Percentiles rank a stretch among this genome's conserved stretches.
Conservation (phyloP, 2,329 filamentous ascomycete genomes). For the Raffaelea ambrosiae region DNA sequence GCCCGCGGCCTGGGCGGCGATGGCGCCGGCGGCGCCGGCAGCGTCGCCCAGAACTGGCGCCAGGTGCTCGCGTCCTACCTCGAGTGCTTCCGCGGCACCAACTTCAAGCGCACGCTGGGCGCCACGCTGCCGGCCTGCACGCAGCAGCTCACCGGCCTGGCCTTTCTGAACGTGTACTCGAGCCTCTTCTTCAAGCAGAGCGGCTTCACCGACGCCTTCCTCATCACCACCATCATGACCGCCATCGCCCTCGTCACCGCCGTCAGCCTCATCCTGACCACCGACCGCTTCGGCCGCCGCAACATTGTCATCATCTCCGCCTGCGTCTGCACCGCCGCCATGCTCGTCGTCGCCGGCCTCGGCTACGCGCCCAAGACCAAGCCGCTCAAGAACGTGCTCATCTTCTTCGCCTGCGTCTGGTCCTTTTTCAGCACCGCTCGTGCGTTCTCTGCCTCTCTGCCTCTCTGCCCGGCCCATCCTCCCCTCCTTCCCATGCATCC, state of each 20-base stretch:
- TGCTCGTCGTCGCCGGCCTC: conserved; percentile 12
- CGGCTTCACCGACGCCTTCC: conserved; percentile 15
- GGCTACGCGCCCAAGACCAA: conserved; percentile 7
- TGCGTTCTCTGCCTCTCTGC: conserved; percentile 3
- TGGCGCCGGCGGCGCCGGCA: background rate
- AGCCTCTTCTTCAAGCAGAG: conserved; percentile 16
- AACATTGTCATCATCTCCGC: conserved; percentile 7
- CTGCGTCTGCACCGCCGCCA: conserved; percentile 6
- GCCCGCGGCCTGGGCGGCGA: background rate
- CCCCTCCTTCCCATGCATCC: too few relatives aligned
- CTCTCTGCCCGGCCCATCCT: too few relatives aligned
- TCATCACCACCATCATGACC: conserved; percentile 14
- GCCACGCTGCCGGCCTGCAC: conserved; percentile 9
- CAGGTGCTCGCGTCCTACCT: conserved; percentile 10
- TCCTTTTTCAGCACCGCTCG: conserved; percentile 11
- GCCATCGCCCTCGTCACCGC: conserved; percentile 11
- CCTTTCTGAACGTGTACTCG: conserved; percentile 16
- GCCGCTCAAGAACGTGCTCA: conserved; percentile 11
- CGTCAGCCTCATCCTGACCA: conserved; percentile 6
- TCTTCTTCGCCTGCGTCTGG: conserved; percentile 15
- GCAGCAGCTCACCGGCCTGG: conserved; percentile 16
- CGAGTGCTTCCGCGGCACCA: conserved; percentile 12
- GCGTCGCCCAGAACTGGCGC: too few relatives aligned
- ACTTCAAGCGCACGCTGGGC: conserved; percentile 10
- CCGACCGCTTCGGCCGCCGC: conserved; percentile 12